phyloP scores from a whole-genome alignment of 2,329 filamentous ascomycete species.

The Aureobasidium sp. region DNA sequence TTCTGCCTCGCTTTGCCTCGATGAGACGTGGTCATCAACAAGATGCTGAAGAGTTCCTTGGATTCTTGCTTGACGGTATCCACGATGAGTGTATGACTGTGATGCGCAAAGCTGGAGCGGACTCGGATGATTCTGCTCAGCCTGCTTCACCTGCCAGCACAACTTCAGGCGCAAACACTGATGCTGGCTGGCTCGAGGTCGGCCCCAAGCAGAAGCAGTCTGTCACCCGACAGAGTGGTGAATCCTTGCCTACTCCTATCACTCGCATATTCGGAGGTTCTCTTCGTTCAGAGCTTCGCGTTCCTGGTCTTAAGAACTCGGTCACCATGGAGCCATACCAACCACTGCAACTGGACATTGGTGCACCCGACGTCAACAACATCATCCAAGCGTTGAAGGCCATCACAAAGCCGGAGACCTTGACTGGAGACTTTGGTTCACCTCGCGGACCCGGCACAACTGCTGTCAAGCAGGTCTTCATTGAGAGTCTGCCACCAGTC shows the following conservation, averaged over 20 bases:
- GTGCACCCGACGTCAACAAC: slow-evolving; percentile 75
- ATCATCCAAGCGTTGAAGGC: slow-evolving; percentile 86
- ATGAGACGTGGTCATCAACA: slow-evolving; percentile 96
- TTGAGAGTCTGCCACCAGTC: slow-evolving; percentile 83
- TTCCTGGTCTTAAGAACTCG: slow-evolving; percentile 80
- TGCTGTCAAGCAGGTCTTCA: slow-evolving; percentile 90
- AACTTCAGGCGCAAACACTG: slow-evolving; percentile 34
- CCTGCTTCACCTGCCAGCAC: slow-evolving; percentile 37
- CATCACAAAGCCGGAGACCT: slow-evolving; percentile 72
- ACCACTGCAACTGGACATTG: slow-evolving; percentile 90
- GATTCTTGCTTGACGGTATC: slow-evolving; percentile 83
- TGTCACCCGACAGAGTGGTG: slow-evolving; percentile 76
- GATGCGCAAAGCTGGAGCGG: slow-evolving; percentile 44
- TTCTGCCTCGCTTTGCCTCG: slow-evolving; percentile 77
- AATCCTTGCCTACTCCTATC: slow-evolving; percentile 60
- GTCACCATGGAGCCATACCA: slow-evolving; percentile 92
- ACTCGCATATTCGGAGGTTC: slow-evolving; percentile 93
- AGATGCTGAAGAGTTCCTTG: slow-evolving; percentile 94
- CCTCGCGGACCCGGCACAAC: slow-evolving; percentile 67
- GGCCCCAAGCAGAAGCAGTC: slow-evolving; percentile 84
- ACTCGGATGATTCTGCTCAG: slow-evolving; percentile 24
- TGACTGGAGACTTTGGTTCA: slow-evolving; percentile 79
- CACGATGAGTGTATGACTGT: slow-evolving; percentile 85
- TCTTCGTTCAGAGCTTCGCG: slow-evolving; percentile 79
- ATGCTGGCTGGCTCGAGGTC: slow-evolving; percentile 86